Base-by-base conservation (phyloP, 495 filamentous ascomycete genomes). In the Neurospora tetraspora region DNA sequence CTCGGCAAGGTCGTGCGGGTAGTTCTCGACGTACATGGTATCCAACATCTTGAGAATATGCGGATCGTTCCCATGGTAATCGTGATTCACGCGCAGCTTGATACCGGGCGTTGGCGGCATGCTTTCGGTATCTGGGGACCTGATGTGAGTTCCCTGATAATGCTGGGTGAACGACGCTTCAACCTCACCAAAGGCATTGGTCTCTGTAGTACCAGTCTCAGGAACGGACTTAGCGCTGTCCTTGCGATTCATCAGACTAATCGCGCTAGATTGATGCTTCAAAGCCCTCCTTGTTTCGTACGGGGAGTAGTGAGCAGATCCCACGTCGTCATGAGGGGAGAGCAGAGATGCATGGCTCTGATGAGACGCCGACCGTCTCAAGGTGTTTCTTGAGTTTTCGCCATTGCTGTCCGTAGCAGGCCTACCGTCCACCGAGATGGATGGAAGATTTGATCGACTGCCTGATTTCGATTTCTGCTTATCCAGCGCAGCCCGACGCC, bases 21-120 rank as follows among this genome's bases (percentile, higher is more conserved):
- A 97, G 75, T 94, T 96, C 71, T 97, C 94, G 5, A 94, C 85
- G 77, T 94, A 97, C 76, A 98, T 91, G 39, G 90, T 88, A 77
- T 98, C 92, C 4, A 99, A 85, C 80, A 98, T 89, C 76, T 88
- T 91, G 68, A 98, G 82, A 18, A 98, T 90, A 70, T 87, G 91
- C 8, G 95, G 96, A 76, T 99, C 94, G 78, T 94, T 91, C 4
- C 95, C 96, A n/a, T 84, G 81, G 77, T 98, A 98, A 0, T 91
- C 91, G 77, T 96, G 93, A 78, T 79, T 86, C 77, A 80, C 77
- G 14, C 83, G 81, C 5, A 82, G 69, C 73, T 79, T 74, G 31
- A 70, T 69, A 71, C 71, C 76, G 72, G 81, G 39, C 73, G 81
- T 77, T 9, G 80, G 82, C 39, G 79, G 73, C 5, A 81, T 76